Conservation (phyloP, 2,329 filamentous ascomycete species). For the Achaetomium macrosporum region DNA sequence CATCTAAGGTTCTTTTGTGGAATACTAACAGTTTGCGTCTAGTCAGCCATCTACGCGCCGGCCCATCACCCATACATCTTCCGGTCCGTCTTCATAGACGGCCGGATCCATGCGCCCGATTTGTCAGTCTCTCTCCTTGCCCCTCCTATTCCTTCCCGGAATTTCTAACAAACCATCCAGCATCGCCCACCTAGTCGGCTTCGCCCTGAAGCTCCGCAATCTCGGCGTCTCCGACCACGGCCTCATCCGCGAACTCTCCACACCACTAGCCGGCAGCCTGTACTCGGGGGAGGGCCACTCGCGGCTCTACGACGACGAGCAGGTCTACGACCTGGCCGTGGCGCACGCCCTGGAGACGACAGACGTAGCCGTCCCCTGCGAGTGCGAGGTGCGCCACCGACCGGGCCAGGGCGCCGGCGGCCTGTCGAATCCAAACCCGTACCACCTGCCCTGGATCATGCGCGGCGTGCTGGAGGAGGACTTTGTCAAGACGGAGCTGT, state of each 20-base stretch:
- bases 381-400: constrained; percentile 48
- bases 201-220: constrained; percentile 89
- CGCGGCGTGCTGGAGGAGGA: constrained; percentile 88
- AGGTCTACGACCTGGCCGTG: constrained; percentile 75
- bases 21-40: constrained; percentile 26
- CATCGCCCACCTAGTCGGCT: constrained; percentile 85
- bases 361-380: constrained; percentile 36
- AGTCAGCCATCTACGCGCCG: constrained; percentile 80
- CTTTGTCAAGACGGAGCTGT: constrained; percentile 75
- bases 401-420: constrained; percentile 26
- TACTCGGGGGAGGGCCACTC: constrained; percentile 93
- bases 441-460: constrained; percentile 92
- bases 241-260: constrained; percentile 81
- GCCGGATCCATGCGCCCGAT: constrained; percentile 83
- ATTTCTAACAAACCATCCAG: constrained; percentile 28
- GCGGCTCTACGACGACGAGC: constrained; percentile 81
- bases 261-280: constrained; percentile 81
- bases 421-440: constrained; percentile 65
- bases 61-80: constrained; percentile 89
- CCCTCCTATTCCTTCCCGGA: not conserved
- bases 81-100: constrained; percentile 92
- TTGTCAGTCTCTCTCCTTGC: constrained; percentile 50
- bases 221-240: constrained; percentile 90
- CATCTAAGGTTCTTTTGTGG: not conserved
- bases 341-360: constrained; percentile 70